These are phyloP conservation scores for Monosporascus sp. DNA, from an alignment of 2,329 filamentous ascomycete genomes.

Conservation along the genomic window DNA sequence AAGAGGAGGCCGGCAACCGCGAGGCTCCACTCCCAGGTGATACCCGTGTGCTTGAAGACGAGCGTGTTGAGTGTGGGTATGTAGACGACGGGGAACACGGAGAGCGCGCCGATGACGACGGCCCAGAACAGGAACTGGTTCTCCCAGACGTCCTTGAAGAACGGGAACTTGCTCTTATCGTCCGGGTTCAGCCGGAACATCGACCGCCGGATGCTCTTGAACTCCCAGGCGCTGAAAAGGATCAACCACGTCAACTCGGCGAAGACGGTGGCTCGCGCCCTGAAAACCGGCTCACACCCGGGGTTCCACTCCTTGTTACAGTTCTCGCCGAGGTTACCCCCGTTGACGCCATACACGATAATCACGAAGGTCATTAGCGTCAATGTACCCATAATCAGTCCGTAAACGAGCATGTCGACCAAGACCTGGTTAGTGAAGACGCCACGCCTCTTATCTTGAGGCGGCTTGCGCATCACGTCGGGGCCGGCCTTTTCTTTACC, in stretches of 20 bases:
- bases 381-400: constrained; percentile 68
- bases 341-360: constrained; percentile 51
- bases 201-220: constrained; percentile 65
- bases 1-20: constrained; percentile 57
- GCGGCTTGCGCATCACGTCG: constrained; percentile 75
- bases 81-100: constrained; percentile 64
- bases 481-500: constrained; percentile 70
- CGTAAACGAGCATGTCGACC: constrained; percentile 75
- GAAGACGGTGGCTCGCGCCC: constrained; percentile 67
- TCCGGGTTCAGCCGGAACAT: constrained; percentile 62
- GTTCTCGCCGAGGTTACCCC: constrained; percentile 49
- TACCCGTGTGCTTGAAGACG: constrained; percentile 67
- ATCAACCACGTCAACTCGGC: constrained; percentile 69
- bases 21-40: constrained; percentile 72
- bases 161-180: constrained; percentile 42
- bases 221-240: constrained; percentile 71
- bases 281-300: constrained; percentile 56
- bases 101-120: constrained; percentile 53
- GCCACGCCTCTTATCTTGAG: constrained; percentile 61
- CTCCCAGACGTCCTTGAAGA: constrained; percentile 59
- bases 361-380: constrained; percentile 63
- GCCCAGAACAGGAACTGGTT: constrained; percentile 69
- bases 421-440: constrained; percentile 76
- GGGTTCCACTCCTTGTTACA: constrained; percentile 58
- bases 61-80: constrained; percentile 64